Conservation (phyloP, 2,329 filamentous ascomycete species). For the Akanthomyces lecanii region DNA sequence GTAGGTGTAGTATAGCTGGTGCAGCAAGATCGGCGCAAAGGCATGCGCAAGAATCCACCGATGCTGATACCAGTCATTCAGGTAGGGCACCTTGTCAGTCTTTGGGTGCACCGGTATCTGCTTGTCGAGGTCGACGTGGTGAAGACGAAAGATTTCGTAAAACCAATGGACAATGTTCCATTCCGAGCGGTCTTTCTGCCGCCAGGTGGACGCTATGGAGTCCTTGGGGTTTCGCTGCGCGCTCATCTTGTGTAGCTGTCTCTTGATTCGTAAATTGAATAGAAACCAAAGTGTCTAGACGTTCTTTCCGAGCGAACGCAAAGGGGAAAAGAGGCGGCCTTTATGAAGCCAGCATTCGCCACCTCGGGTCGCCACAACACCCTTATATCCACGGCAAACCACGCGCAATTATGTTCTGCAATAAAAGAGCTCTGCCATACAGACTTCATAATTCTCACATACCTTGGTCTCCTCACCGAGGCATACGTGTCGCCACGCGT, state of each 20-base stretch:
- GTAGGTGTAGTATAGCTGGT: constrained; percentile 17
- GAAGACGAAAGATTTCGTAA: constrained; percentile 19
- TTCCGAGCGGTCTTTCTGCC: constrained; percentile 15
- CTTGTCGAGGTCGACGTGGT: constrained; percentile 19
- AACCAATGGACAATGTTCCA: constrained; percentile 22
- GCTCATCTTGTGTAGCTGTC: background rate
- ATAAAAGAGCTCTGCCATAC: background rate
- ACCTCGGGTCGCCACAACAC: background rate
- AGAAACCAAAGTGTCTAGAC: background rate
- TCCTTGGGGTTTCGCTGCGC: constrained; percentile 17
- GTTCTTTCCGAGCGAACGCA: background rate
- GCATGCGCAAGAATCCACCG: constrained; percentile 32
- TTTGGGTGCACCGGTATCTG: constrained; percentile 29
- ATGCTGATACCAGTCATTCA: constrained; percentile 28
- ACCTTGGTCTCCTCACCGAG: background rate
- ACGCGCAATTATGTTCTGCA: background rate
- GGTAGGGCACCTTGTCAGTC: constrained; percentile 29
- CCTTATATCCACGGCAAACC: background rate
- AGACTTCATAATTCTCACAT: background rate
- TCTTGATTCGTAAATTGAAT: background rate
- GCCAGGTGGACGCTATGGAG: constrained; percentile 25
- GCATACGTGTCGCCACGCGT: constrained; percentile 8
- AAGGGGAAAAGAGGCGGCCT: background rate
- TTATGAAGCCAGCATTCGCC: background rate
- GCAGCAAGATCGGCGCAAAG: constrained; percentile 24